phyloP scores from a whole-genome alignment of 2,329 filamentous ascomycete species.

The Metarhizium rileyi region DNA sequence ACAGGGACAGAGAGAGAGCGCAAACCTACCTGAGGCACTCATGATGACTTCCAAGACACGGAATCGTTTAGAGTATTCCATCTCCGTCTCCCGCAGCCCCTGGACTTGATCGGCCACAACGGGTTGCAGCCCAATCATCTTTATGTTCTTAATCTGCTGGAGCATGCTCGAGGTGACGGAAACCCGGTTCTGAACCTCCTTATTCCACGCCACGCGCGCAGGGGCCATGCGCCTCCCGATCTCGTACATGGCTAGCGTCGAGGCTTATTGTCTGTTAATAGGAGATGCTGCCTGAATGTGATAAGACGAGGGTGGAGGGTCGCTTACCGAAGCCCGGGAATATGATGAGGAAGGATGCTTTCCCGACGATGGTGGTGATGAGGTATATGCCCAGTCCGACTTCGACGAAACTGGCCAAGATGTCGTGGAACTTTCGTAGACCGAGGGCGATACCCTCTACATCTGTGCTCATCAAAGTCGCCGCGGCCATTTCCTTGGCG shows the following conservation, averaged over 20 bases:
- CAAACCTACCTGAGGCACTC: conserved; percentile 7
- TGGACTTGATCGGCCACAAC: conserved; percentile 5
- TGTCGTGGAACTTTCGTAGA: conserved; percentile 18
- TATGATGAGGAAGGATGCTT: conserved; percentile 26
- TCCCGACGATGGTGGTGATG: conserved; percentile 4
- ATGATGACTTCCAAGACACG: conserved; percentile 5
- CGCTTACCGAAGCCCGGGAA: conserved; percentile 54
- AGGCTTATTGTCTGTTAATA: conserved; percentile 18
- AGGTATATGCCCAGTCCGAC: conserved; percentile 9
- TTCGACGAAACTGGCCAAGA: conserved; percentile 23
- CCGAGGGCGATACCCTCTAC: conserved; percentile 24
- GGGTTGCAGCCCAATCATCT: conserved; percentile 23
- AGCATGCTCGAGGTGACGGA: conserved; percentile 20
- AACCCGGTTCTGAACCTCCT: conserved; percentile 21
- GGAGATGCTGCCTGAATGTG: conserved; percentile 1
- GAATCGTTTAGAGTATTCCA: conserved; percentile 8
- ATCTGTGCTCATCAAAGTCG: conserved; percentile 36
- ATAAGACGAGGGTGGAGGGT: background rate
- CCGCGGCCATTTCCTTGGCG: conserved; percentile 23
- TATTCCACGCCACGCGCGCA: conserved; percentile 24
- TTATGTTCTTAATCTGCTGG: conserved; percentile 24
- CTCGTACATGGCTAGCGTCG: conserved; percentile 30
- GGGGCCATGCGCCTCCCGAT: conserved; percentile 33
- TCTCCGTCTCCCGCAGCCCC: conserved; percentile 9
- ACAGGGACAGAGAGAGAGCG: background rate